Evolutionary conservation across 768 basidiomycete species (phyloP), one percentile per base, ranked within the genome.

Genomic region (Sporobolomyces roseus): DNA sequence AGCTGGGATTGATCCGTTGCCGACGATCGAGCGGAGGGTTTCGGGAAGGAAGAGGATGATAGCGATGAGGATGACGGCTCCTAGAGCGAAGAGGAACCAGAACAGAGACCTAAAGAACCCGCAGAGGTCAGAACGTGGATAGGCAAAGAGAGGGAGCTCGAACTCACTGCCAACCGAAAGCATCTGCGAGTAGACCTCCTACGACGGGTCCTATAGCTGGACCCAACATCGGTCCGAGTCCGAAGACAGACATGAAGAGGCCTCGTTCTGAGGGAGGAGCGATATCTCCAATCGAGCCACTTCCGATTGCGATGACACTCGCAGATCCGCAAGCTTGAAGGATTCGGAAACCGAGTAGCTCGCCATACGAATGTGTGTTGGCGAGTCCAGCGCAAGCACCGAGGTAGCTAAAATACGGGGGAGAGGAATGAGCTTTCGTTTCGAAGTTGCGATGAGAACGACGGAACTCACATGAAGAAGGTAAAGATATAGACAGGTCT

Each of bases 1-100:
- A 0, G 80, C 78, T 2, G 75, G 75, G 30, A 76, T 77, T 61
- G 79, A 81, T 30, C 83, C 84, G 75, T 83, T 80, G 25, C 83
- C 84, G 12, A 82, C 81, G 21, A 82, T 67, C 10, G 55, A 52
- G 8, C 73, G 76, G 29, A 79, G 73, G 0, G 84, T 85, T 70
- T 74, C 73, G 25, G 73, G 73, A 1, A 74, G 61, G 36, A 74
- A 45, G 54, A 63, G 23, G 33, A 49, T 13, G 41, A 71, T 61
- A 21, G 71, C 30, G 27, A 72, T 25, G 17, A 69, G 36, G 30
- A 69, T 66, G 50, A 65, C 61, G 5, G 49, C 70, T 17, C 46
- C 65, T 12, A 63, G 51, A 1, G 63, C 66, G 30, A 62, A 54
- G 12, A 70, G 52, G 50, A 73, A 73, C 65, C 65, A 73, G 53